A percentile compares a stretch with the other conserved stretches of the same genome.
Evolutionary conservation across 331 rosid genomes (phyloP).

Genomic region (Malus hybrid): DNA sequence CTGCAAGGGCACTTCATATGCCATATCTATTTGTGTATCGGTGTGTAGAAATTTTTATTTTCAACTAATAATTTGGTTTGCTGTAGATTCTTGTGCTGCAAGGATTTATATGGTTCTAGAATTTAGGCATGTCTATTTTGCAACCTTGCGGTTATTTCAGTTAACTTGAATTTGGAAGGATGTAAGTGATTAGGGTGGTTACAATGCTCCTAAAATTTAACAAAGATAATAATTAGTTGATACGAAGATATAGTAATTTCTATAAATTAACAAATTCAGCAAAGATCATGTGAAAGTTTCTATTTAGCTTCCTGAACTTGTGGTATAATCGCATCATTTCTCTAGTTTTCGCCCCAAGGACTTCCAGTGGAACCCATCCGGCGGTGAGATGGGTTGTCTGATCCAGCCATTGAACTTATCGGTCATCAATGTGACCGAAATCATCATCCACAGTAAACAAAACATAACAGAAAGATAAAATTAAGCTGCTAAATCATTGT

Average conservation of each 20-base stretch:
- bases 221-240: background rate
- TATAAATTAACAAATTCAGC: background rate
- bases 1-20: slow-evolving; percentile 14
- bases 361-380: background rate
- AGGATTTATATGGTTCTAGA: slow-evolving; percentile 3
- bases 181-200: slow-evolving; percentile 12
- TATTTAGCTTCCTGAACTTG: background rate
- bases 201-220: background rate
- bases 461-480: too few relatives aligned
- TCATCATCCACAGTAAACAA: background rate
- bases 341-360: background rate
- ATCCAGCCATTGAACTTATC: background rate
- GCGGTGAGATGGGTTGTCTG: background rate
- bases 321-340: background rate
- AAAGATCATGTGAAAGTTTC: background rate
- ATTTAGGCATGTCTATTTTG: slow-evolving; percentile 3
- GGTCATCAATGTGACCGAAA: background rate
- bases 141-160: background rate
- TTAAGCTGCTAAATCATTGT: too few relatives aligned
- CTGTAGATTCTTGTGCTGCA: background rate
- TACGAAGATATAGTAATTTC: background rate
- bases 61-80: too few relatives aligned
- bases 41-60: background rate
- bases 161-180: slow-evolving; percentile 13
- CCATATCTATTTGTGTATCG: slow-evolving; percentile 10